Evolutionary conservation across 192 early-diverging fungal species (phyloP).

Genomic region (Backusella mclennaniae): DNA sequence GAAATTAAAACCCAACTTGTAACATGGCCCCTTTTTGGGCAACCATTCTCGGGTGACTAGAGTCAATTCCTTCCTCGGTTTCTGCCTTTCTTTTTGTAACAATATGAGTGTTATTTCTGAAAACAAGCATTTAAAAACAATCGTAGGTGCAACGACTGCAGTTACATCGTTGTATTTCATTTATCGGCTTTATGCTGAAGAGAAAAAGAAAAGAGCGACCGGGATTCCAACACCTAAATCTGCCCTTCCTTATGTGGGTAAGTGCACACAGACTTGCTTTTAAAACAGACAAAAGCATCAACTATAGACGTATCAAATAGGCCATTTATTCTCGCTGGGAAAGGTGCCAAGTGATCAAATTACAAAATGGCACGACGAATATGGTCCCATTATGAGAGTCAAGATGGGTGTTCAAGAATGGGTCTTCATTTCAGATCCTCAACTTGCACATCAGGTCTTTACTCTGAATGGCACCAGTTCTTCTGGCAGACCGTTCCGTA

Average conservation of each 20-base stretch:
- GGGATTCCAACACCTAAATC: not conserved
- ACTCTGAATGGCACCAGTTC: not conserved
- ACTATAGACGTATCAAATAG: not conserved
- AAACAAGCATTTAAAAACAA: not conserved
- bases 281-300: too few species aligned
- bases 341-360: not conserved
- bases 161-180: not conserved
- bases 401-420: slow-evolving; percentile 14
- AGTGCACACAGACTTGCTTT: too few species aligned
- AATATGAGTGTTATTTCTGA: not conserved
- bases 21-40: too few species aligned
- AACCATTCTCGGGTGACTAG: too few species aligned
- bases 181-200: not conserved
- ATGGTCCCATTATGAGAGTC: slow-evolving; percentile 1
- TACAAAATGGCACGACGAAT: not conserved
- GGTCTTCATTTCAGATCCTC: slow-evolving; percentile 8
- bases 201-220: not conserved
- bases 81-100: too few species aligned
- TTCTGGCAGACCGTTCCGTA: not conserved
- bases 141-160: not conserved
- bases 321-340: not conserved
- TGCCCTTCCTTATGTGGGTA: too few species aligned
- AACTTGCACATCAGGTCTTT: slow-evolving; percentile 10
- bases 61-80: too few species aligned
- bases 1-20: too few species aligned